Percentiles rank a stretch among this genome's conserved stretches.
Evolutionary conservation across 257 asterid genomes (phyloP).

Genomic region (Gardenia jasminoides): DNA sequence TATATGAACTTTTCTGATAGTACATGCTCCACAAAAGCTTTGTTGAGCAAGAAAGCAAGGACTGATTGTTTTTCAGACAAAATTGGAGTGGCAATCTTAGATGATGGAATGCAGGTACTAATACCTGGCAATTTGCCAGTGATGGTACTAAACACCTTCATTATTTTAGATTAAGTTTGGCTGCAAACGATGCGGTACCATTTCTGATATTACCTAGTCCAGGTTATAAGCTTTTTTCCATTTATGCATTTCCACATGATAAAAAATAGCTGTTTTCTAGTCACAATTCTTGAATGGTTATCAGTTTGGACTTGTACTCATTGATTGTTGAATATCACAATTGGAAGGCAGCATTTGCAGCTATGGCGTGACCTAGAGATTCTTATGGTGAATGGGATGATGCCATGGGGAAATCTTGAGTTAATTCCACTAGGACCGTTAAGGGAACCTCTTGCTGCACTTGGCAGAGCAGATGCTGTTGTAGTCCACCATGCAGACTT

Average conservation of each 20-base stretch:
- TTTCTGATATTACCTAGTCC: not conserved
- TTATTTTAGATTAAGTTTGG: slow-evolving; percentile 4
- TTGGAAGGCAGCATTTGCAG: slow-evolving; percentile 70
- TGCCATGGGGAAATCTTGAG: slow-evolving; percentile 82
- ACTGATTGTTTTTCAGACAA: slow-evolving; percentile 23
- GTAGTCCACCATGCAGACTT: slow-evolving; percentile 85
- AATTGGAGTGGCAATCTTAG: slow-evolving; percentile 71
- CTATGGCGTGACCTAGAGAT: slow-evolving; percentile 76
- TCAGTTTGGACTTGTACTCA: slow-evolving; percentile 21
- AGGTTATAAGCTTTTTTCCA: not conserved
- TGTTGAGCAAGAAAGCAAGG: slow-evolving; percentile 21
- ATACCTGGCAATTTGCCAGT: no score
- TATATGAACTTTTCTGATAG: slow-evolving; percentile 21
- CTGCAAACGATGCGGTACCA: not conserved
- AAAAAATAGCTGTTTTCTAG: not conserved
- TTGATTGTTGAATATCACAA: slow-evolving; percentile 24
- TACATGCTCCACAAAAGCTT: slow-evolving; percentile 17
- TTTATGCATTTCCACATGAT: not conserved
- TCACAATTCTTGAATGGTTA: not conserved
- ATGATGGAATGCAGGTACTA: slow-evolving; percentile 99
- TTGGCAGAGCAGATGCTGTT: slow-evolving; percentile 60
- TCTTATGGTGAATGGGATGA: slow-evolving; percentile 86
- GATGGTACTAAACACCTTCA: not conserved
- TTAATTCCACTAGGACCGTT: slow-evolving; percentile 87
- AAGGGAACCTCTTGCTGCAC: slow-evolving; percentile 84